Base-by-base conservation (phyloP, 108 stramenopile genomes). In the Epithemia pelagica region DNA sequence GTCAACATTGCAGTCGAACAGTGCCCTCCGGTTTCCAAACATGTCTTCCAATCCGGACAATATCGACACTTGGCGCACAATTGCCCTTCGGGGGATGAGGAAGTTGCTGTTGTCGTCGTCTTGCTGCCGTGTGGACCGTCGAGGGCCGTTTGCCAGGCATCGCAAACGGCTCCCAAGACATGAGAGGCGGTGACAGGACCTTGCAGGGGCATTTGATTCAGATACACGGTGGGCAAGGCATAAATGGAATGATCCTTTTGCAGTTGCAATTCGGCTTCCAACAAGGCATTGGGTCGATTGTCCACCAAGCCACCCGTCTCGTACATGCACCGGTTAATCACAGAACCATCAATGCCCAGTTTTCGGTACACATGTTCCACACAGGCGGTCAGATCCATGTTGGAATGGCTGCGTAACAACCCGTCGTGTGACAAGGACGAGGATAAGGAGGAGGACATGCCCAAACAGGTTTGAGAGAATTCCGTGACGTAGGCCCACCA, bases 401-500 rank as follows among this genome's bases (percentile, higher is more conserved):
- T 5, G 15, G 5, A 10, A 15, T 46, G 5, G 37, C 15, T 15
- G 10, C 5, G 5, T 5, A 5, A 15, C 5, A 46, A 46, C 37
- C 10, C 5, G 37, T 5, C 5, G 15, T 5, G 37, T 5, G 37
- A 46, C 10, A 15, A 46, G 15, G 37, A 46, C 10, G 37, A 46
- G 1, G 64, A 73, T 80, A 83, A 87, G 62, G 85, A 89, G 69
- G 82, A 79, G 27, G 68, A 69, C 26, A 64, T 82, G 0, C 66
- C 54, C 61, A 92, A 59, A 72, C 97, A 98, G 28, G 93, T 85
- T 21, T 81, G 67, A 66, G 74, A 86, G 75, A 96, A 96, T 54
- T 92, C 79, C 21, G 69, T 65, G 22, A 95, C 71, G 64, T 98
- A 98, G 32, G 90, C 80, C 95, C 95, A 98, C 83, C 88, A 96